phyloP scores from a whole-genome alignment of 2,329 filamentous ascomycete genomes.

The Cryphonectria nitschkei region DNA sequence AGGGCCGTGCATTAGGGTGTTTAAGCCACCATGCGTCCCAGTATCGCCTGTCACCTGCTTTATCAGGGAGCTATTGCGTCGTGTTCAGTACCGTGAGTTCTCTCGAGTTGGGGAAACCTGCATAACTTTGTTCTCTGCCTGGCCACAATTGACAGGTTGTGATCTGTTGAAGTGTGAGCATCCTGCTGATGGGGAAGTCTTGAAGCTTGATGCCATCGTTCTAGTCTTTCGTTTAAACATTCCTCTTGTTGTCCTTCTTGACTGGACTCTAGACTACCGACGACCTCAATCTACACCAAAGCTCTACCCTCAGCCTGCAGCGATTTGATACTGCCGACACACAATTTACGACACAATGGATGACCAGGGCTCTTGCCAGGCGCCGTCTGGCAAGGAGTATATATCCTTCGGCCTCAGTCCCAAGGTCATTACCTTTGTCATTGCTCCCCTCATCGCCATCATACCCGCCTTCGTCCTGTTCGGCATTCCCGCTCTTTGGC shows the following conservation, averaged over 20 bases:
- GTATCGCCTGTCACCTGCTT: slow-evolving; percentile 17
- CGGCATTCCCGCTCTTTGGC: slow-evolving; percentile 44
- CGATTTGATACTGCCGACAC: slow-evolving; percentile 30
- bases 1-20: slow-evolving; percentile 16
- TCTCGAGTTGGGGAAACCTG: not conserved
- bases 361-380: slow-evolving; percentile 32
- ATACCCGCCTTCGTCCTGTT: slow-evolving; percentile 39
- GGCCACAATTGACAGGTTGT: slow-evolving; percentile 1
- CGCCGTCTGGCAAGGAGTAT: slow-evolving; percentile 34
- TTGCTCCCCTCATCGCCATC: slow-evolving; percentile 37
- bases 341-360: slow-evolving; percentile 30
- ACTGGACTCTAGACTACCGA: not conserved
- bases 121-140: not conserved
- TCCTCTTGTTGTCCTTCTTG: not conserved
- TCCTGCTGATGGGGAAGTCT: slow-evolving; percentile 19
- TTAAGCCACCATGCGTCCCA: slow-evolving; percentile 1
- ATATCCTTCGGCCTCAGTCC: slow-evolving; percentile 39
- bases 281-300: not conserved
- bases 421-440: slow-evolving; percentile 34
- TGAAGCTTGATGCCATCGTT: not conserved
- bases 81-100: slow-evolving; percentile 12
- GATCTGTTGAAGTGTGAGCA: not conserved
- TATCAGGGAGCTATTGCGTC: slow-evolving; percentile 8
- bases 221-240: slow-evolving; percentile 8
- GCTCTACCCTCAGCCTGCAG: not conserved